phyloP scores from a whole-genome alignment of 2,329 filamentous ascomycete genomes.

The Ceratocystis huliohia region DNA sequence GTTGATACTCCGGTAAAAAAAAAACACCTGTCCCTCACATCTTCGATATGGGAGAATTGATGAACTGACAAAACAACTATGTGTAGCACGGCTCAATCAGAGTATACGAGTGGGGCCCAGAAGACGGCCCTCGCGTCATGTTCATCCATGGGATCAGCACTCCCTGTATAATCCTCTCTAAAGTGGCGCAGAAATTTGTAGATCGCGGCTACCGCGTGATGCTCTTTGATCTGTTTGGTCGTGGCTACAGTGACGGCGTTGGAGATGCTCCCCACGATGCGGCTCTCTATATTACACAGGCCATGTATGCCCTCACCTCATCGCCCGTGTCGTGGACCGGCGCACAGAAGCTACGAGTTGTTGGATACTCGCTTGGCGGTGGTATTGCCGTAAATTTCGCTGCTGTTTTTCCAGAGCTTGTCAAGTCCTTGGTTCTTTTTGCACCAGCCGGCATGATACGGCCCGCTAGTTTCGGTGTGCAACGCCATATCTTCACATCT shows the following conservation, averaged over 20 bases:
- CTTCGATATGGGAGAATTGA: neutral
- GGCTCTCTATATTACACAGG: slow-evolving; percentile 60
- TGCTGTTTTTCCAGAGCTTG: slow-evolving; percentile 55
- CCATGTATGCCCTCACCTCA: slow-evolving; percentile 56
- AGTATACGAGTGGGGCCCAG: slow-evolving; percentile 73
- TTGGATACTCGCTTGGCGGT: slow-evolving; percentile 75
- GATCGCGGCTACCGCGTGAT: slow-evolving; percentile 63
- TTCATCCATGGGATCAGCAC: slow-evolving; percentile 78
- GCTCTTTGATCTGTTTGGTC: slow-evolving; percentile 62
- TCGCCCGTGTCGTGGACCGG: slow-evolving; percentile 58
- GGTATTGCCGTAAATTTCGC: slow-evolving; percentile 65
- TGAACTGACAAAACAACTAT: neutral
- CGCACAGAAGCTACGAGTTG: slow-evolving; percentile 44
- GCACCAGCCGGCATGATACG: slow-evolving; percentile 66
- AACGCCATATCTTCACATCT: slow-evolving; percentile 41
- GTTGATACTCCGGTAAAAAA: slow-evolving; percentile 47
- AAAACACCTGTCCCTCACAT: neutral
- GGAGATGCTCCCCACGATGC: slow-evolving; percentile 57
- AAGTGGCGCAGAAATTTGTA: slow-evolving; percentile 54
- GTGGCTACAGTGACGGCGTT: slow-evolving; percentile 54
- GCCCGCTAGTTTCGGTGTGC: slow-evolving; percentile 39
- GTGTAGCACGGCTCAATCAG: slow-evolving; percentile 57
- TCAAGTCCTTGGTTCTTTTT: slow-evolving; percentile 60
- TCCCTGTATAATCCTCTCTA: slow-evolving; percentile 58
- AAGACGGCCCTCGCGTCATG: slow-evolving; percentile 58